Conservation (phyloP, 2,329 filamentous ascomycete species). For the Aspergillus neotritici region DNA sequence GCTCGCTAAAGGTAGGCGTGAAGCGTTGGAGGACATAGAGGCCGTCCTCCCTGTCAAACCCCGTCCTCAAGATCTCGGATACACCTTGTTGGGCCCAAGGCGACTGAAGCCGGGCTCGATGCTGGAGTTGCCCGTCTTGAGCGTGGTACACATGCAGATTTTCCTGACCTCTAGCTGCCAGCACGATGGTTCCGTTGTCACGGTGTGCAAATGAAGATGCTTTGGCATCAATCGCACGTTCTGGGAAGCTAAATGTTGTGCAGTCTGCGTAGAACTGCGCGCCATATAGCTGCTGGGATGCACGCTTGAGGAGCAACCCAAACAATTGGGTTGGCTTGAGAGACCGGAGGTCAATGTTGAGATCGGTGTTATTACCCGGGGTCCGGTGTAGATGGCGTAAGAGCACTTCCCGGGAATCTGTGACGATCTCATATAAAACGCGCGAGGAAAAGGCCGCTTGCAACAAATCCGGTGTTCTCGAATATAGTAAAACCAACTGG, state of each 20-base stretch:
- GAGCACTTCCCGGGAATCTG: conserved; percentile 30
- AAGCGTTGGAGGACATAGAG: conserved; percentile 32
- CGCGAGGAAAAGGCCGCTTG: conserved; percentile 34
- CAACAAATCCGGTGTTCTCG: conserved; percentile 32
- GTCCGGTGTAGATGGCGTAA: conserved; percentile 32
- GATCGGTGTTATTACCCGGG: conserved; percentile 25
- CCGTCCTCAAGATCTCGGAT: conserved; percentile 30
- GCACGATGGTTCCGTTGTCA: conserved; percentile 16
- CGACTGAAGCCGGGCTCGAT: conserved; percentile 14
- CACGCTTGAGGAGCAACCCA: conserved; percentile 24
- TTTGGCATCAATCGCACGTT: conserved; percentile 24
- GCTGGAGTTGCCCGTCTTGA: conserved; percentile 13
- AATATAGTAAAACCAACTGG: conserved; percentile 31
- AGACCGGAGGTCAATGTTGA: conserved; percentile 14
- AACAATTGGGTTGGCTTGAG: conserved; percentile 26
- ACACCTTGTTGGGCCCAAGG: conserved; percentile 22
- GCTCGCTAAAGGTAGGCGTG: conserved; percentile 18
- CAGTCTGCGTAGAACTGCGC: conserved; percentile 30
- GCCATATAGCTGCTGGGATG: conserved; percentile 31
- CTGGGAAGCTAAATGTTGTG: conserved; percentile 23
- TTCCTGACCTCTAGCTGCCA: conserved; percentile 27
- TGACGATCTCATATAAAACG: conserved; percentile 32
- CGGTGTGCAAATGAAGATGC: conserved; percentile 29
- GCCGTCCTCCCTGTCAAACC: conserved; percentile 16
- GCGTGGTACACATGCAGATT: conserved; percentile 25